phyloP scores from a whole-genome alignment of 2,329 filamentous ascomycete species.

The Penicillium corylophilum region DNA sequence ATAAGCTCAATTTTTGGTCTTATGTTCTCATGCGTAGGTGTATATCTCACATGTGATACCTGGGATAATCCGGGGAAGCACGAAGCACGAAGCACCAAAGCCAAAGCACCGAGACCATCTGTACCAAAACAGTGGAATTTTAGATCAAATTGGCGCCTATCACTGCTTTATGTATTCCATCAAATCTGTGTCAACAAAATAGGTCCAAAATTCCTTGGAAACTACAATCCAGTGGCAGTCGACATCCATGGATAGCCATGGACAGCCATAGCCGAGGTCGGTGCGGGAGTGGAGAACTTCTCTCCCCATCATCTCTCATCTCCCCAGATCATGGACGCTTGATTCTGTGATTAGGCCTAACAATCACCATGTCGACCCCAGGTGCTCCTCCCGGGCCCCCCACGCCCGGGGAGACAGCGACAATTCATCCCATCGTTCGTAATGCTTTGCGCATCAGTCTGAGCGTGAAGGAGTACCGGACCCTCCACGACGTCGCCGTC shows the following conservation, averaged over 20 bases:
- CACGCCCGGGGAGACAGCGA: slow-evolving; percentile 7
- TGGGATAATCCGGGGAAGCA: slow-evolving; percentile 5
- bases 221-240: no score
- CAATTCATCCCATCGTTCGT: slow-evolving; percentile 70
- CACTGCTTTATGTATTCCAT: no score
- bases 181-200: no score
- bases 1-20: no score
- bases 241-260: no score
- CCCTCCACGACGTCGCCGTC: slow-evolving; percentile 78
- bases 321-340: slow-evolving; percentile 6
- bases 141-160: no score
- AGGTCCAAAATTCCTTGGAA: no score
- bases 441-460: slow-evolving; percentile 82
- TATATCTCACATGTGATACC: slow-evolving; percentile 2
- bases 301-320: slow-evolving; percentile 2
- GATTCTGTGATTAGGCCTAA: slow-evolving; percentile 5
- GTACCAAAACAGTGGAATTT: no score
- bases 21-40: no score
- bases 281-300: slow-evolving; percentile 5
- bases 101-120: not conserved
- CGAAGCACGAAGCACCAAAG: not conserved
- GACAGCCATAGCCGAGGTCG: slow-evolving; percentile 11
- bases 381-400: slow-evolving; percentile 11
- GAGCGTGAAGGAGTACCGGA: slow-evolving; percentile 80
- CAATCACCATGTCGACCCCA: slow-evolving; percentile 25